phyloP scores from a whole-genome alignment of 2,329 filamentous ascomycete species.

The Colletotrichum siamense region DNA sequence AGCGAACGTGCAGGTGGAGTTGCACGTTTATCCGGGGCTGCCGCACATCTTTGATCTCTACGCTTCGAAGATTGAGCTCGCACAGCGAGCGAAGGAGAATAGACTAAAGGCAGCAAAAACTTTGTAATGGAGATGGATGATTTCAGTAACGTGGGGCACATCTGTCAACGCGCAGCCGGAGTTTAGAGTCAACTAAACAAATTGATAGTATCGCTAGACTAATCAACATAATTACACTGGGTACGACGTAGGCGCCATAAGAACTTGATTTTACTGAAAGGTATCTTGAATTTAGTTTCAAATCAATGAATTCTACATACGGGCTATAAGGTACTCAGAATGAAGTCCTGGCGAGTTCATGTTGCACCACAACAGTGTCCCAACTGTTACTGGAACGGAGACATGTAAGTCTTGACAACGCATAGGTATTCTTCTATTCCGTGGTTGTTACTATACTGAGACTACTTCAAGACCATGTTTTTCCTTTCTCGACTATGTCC shows the following conservation, averaged over 20 bases:
- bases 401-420: neutral
- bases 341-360: too few relatives aligned
- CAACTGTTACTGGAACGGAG: too few relatives aligned
- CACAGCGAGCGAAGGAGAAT: neutral
- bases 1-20: slow-evolving; percentile 39
- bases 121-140: neutral
- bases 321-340: too few relatives aligned
- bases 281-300: neutral
- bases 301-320: neutral
- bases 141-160: accelerated
- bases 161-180: accelerated
- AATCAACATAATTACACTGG: neutral
- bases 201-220: neutral
- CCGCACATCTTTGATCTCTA: slow-evolving; percentile 41
- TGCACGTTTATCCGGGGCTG: slow-evolving; percentile 45
- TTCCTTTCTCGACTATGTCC: neutral
- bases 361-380: too few relatives aligned
- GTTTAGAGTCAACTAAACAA: accelerated
- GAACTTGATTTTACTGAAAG: accelerated
- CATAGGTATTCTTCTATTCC: neutral
- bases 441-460: neutral
- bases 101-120: neutral
- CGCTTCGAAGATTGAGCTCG: neutral
- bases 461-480: neutral
- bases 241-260: neutral